Percentiles rank a stretch among this genome's conserved stretches.
These are phyloP conservation scores for Pezicula neosporulosa DNA, from an alignment of 2,329 filamentous ascomycete species.

Conservation along the genomic window DNA sequence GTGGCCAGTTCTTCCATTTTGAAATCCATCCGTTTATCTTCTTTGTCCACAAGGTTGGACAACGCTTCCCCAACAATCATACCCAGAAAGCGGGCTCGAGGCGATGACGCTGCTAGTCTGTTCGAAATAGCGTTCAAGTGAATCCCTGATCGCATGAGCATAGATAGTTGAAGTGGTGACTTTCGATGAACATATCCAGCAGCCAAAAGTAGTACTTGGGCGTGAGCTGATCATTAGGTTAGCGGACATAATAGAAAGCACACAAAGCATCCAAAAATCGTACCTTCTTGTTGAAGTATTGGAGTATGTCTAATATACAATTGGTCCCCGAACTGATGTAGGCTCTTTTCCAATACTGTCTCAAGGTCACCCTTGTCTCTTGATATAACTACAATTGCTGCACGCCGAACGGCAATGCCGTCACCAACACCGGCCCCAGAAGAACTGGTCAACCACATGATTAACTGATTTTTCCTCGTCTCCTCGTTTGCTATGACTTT, in stretches of 20 bases:
- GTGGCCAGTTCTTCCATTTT: slow-evolving; percentile 75
- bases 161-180: slow-evolving; percentile 61
- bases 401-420: slow-evolving; percentile 62
- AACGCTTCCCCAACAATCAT: slow-evolving; percentile 81
- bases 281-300: slow-evolving; percentile 85
- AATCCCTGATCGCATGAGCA: slow-evolving; percentile 65
- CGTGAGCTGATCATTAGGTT: slow-evolving; percentile 56
- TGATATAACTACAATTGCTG: slow-evolving; percentile 56
- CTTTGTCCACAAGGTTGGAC: slow-evolving; percentile 56
- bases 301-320: slow-evolving; percentile 84
- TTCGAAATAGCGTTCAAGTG: slow-evolving; percentile 84
- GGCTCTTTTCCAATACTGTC: slow-evolving; percentile 60
- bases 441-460: slow-evolving; percentile 62
- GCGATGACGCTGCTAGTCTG: slow-evolving; percentile 73
- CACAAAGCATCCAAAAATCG: slow-evolving; percentile 15
- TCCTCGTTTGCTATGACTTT: slow-evolving; percentile 44
- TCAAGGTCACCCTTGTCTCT: slow-evolving; percentile 48
- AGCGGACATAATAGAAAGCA: slow-evolving; percentile 5
- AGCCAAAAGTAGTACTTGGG: slow-evolving; percentile 73
- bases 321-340: slow-evolving; percentile 77
- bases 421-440: slow-evolving; percentile 64
- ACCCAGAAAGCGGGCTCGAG: slow-evolving; percentile 74
- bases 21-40: slow-evolving; percentile 74
- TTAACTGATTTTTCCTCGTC: slow-evolving; percentile 48
- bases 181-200: slow-evolving; percentile 72